phyloP scores from a whole-genome alignment of 768 basidiomycete genomes.

The Mycena capillaripes region DNA sequence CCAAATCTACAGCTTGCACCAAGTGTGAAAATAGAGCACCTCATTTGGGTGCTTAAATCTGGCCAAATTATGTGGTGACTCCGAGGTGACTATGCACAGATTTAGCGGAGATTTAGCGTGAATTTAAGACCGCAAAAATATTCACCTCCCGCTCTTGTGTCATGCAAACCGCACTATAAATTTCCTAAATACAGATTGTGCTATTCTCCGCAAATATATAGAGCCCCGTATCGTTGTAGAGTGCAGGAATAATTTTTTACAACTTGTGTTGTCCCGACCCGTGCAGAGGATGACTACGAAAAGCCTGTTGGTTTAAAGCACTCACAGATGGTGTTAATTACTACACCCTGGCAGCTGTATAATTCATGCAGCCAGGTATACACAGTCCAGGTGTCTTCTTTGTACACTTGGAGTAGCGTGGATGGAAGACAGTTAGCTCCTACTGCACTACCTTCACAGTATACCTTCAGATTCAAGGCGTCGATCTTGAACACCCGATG shows the following conservation, averaged over 20 bases:
- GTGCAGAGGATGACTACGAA: too few relatives aligned
- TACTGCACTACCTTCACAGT: too few relatives aligned
- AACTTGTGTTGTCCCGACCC: background rate
- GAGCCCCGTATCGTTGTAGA: too few relatives aligned
- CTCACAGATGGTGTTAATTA: too few relatives aligned
- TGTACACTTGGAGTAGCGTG: too few relatives aligned
- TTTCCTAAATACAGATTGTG: background rate
- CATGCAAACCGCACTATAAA: background rate
- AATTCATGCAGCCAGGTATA: too few relatives aligned
- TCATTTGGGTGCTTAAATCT: slow-evolving; percentile 18
- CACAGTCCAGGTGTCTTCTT: too few relatives aligned
- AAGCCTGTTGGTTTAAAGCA: too few relatives aligned
- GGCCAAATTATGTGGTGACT: slow-evolving; percentile 10
- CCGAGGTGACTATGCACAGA: slow-evolving; percentile 12
- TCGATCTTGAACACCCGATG: too few relatives aligned
- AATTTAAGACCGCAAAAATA: slow-evolving; percentile 13
- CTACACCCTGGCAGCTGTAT: too few relatives aligned
- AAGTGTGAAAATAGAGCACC: slow-evolving; percentile 1
- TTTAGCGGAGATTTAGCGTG: slow-evolving; percentile 2
- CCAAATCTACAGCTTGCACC: background rate
- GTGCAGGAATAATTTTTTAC: background rate
- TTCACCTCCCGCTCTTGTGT: background rate
- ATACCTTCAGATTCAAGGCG: too few relatives aligned
- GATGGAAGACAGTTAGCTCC: too few relatives aligned
- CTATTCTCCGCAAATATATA: background rate